Evolutionary conservation across 2,329 filamentous ascomycete genomes (phyloP).

Genomic region (Trichoderma citrinoviride): DNA sequence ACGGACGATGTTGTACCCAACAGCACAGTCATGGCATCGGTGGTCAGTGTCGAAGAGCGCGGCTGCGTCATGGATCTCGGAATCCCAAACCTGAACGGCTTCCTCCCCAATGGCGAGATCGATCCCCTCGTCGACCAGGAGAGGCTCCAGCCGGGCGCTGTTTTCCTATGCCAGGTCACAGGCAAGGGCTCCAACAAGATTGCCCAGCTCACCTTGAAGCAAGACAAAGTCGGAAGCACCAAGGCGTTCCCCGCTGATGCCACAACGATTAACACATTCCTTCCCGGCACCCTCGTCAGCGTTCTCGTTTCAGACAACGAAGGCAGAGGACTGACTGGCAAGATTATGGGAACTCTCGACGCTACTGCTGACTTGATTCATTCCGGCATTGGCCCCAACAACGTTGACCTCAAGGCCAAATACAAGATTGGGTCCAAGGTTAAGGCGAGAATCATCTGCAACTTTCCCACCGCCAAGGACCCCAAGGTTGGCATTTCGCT

Average conservation of each 20-base stretch:
- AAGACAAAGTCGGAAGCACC: constrained; percentile 64
- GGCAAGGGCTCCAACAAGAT: constrained; percentile 76
- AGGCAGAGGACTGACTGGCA: constrained; percentile 74
- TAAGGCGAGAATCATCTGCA: constrained; percentile 84
- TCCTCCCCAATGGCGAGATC: constrained; percentile 81
- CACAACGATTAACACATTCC: constrained; percentile 82
- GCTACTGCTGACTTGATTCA: constrained; percentile 89
- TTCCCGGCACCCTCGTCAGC: constrained; percentile 88
- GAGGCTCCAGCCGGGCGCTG: constrained; percentile 74
- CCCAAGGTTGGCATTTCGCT: constrained; percentile 86
- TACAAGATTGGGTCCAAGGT: constrained; percentile 82
- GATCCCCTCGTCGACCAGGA: constrained; percentile 63
- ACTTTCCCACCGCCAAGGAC: constrained; percentile 73
- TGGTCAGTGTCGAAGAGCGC: constrained; percentile 92
- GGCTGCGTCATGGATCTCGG: constrained; percentile 92
- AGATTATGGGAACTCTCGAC: constrained; percentile 88
- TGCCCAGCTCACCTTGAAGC: constrained; percentile 77
- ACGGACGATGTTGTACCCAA: constrained; percentile 72
- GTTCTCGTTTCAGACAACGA: constrained; percentile 76
- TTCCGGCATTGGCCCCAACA: constrained; percentile 70
- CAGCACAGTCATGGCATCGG: constrained; percentile 79
- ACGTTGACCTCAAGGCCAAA: constrained; percentile 68
- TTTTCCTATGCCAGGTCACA: constrained; percentile 78
- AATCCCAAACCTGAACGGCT: constrained; percentile 70
- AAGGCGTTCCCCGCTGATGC: constrained; percentile 68